Evolutionary conservation across 495 filamentous ascomycete species (phyloP), one percentile per base, ranked within the genome.

Genomic region (Penicillium mononematosum): DNA sequence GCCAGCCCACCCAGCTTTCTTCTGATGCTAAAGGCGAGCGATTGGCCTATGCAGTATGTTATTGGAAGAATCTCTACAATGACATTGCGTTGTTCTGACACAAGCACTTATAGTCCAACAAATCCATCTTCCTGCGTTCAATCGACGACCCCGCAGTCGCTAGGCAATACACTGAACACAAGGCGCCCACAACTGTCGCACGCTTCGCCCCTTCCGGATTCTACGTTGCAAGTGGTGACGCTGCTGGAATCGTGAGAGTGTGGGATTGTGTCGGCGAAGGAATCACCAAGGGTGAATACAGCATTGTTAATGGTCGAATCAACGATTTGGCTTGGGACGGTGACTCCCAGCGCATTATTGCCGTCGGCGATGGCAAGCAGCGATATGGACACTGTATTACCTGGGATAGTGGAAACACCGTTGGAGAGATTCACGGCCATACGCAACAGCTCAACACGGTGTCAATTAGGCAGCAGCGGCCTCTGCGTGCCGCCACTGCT

Each of bases 291-390:
- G 88, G 92, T 52, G 94, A 98, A 70, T 98, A 96, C 72, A 83
- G 84, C 58, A 96, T 97, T 70, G 91, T 98, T 61, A 92, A 90
- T 50, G 95, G 94, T 32, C 87, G 90, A 45, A 96, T 98, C 70
- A 94, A 94, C 69, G 94, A 98, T 68, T 78, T 98, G 47, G 91
- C 93, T 11, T 98, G 94, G 92, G 94, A 98, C 70, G 95, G 93
- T 45, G 94, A 98, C 71, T 92, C 88, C 48, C 92, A 96, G 75
- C 88, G 94, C 24, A 89, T 98, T 50, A 96, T 97, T 59, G 95
- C 93, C 10, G 95, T 98, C 19, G 94, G 94, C 22, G 87, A 97
- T 56, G 94, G 94, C 16, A 92, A 93, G 68, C 91, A 98, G 72
- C 83, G 90, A 50, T 96, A 88, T 71, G 95, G 94, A 16, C 92